These are phyloP conservation scores for Vaccinium macrocarpon DNA, from an alignment of 148 eudicot genomes.

Conservation along the genomic window DNA sequence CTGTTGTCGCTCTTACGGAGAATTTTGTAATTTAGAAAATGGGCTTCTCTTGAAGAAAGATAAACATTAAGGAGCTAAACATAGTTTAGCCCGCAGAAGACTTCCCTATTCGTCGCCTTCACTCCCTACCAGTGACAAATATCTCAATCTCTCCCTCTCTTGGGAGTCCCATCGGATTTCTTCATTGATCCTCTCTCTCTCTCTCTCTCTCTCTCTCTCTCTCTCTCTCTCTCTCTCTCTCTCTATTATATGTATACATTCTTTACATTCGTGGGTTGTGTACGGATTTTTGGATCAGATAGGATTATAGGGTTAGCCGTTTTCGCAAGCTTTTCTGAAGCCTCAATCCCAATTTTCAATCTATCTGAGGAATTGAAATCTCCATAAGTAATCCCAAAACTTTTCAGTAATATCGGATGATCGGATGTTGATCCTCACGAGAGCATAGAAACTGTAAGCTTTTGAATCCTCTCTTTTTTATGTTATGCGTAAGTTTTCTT, in stretches of 20 bases:
- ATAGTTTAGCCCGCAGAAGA: background rate
- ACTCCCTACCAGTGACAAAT: background rate
- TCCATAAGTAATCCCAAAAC: background rate
- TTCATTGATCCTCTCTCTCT: background rate
- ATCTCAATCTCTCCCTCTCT: background rate
- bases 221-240: background rate
- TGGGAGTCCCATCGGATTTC: background rate
- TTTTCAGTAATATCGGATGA: background rate
- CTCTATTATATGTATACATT: background rate
- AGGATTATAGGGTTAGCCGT: background rate
- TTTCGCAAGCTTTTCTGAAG: background rate
- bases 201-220: too few species aligned
- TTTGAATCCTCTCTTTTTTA: constrained; percentile 2
- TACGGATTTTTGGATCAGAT: background rate
- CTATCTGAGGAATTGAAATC: background rate
- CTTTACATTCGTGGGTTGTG: background rate
- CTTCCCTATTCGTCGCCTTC: background rate
- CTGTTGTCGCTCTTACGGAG: too few species aligned
- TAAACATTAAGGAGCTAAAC: background rate
- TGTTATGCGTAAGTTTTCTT: background rate
- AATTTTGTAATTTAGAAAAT: too few species aligned
- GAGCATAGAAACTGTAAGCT: background rate
- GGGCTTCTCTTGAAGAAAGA: too few species aligned
- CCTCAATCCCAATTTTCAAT: background rate
- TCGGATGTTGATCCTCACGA: background rate